Base-by-base conservation (phyloP, 1,139 yeast species). In the Hyphopichia fennica region DNA sequence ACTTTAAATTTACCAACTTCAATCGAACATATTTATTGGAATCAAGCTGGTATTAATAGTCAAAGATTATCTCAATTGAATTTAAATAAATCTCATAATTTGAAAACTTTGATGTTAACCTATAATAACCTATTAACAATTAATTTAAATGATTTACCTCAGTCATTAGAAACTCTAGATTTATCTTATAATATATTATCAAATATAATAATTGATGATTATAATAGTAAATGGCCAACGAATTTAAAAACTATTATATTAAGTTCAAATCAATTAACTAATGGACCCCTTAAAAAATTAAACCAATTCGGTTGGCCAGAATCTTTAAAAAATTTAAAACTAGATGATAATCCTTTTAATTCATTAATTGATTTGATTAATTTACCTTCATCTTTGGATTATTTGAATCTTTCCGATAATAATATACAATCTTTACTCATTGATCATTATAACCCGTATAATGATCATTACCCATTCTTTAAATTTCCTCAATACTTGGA, bases 61-160 rank as follows among this genome's bases (percentile, higher is more conserved):
- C 23, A 35, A 7, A 41, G 43, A 3, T 45, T 63, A 14, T 17
- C 35, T 1, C 29, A 37, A 3, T 44, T 60, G 33, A 32, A 39
- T 4, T 54, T 62, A 28, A n/a, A n/a, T n/a, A n/a, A n/a, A n/a
- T 68, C 70, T 0, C 35, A 38, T 2, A 41, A 51, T 23, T 50
- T 69, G 36, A 59, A 55, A 13, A 62, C 65, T 2, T 49, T 70
- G 28, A 68, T 69, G 75, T 47, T 69, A 36, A 62, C 72, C 0
- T 57, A 65, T 49, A 69, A 68, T 43, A 52, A 54, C 19, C 40
- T 67, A 17, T 40, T 50, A 10, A 39, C 45, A 7, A 39, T 67
- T 16, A 54, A 62, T 41, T 44, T 65, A 2, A 48, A 57, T 9
- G 41, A 43, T 10, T 54, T 68, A 15, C 72, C 70, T 0, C 46